phyloP scores from a whole-genome alignment of 225 moss, liverwort and hornwort genomes.

The Asterella californica region DNA sequence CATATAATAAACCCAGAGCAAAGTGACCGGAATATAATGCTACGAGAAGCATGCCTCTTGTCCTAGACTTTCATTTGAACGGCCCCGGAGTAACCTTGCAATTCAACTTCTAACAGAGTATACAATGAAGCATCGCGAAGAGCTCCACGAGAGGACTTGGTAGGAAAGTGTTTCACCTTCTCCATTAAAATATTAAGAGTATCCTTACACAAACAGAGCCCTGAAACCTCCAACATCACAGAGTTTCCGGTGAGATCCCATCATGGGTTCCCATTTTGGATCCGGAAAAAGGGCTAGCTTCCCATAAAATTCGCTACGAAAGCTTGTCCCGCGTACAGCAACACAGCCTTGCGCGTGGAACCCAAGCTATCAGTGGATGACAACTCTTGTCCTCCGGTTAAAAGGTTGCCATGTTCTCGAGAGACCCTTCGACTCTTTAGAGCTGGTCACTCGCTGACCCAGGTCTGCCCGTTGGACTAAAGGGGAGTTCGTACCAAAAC shows the following conservation, averaged over 20 bases:
- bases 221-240: slow-evolving; percentile 20
- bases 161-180: not conserved
- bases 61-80: too few relatives aligned
- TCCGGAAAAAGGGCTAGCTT: slow-evolving; percentile 3
- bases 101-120: not conserved
- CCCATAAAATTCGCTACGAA: slow-evolving; percentile 6
- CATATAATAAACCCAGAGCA: too few relatives aligned
- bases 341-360: not conserved
- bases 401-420: not conserved
- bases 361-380: not conserved
- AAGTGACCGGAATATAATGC: too few relatives aligned
- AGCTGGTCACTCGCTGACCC: not conserved
- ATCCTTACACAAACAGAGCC: not conserved
- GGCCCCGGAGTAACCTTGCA: too few relatives aligned
- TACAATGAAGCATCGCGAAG: not conserved
- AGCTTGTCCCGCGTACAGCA: not conserved
- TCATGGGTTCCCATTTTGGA: slow-evolving; percentile 10
- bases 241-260: slow-evolving; percentile 28
- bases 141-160: not conserved
- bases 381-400: not conserved
- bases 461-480: not conserved
- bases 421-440: not conserved
- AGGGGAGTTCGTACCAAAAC: not conserved
- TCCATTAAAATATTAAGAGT: not conserved
- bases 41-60: too few relatives aligned